Evolutionary conservation across 371 early-diverging fungal genomes (phyloP), one percentile per base, ranked within the genome.

Genomic region (Syncephalastrum racemosum): DNA sequence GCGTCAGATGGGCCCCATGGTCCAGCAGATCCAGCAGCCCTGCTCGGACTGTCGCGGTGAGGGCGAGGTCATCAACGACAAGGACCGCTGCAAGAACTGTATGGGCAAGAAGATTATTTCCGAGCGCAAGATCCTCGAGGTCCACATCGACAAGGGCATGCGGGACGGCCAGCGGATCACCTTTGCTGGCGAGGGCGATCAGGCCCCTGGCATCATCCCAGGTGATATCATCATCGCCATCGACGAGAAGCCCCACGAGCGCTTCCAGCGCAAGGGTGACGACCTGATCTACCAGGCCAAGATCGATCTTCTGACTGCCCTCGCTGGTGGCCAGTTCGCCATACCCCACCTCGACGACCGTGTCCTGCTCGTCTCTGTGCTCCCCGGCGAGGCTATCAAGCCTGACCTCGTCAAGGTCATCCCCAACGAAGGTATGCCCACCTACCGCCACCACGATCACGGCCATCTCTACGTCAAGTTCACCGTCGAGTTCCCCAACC

Each of bases 1-100:
- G 64, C 82, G 97, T 50, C 98, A 96, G 74, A 90, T 97, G 80
- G 98, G 98, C 24, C 96, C 96, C 47, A 96, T 97, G 92, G 86
- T 97, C 54, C 99, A 98, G 81, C 97, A 96, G 80, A 88, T 96
- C 75, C 97, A 97, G 73, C 90, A 93, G 70, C 85, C 91, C 42
- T 98, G 99, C 82, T 79, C 81, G 15, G 87, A 83, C 49, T 97
- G 97, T 80, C 81, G 83, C 48, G 98, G 95, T 52, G 86, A 85
- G 60, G 95, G 97, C 60, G 90, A 95, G 67, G 81, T 87, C 61
- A 94, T 97, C 60, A 81, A 83, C 63, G 85, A 89, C 54, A 91
- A 91, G 75, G 87, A 92, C 74, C 81, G 90, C 49, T 97, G 97
- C 87, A 88, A 82, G 64, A 67, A 72, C 53, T 98, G 99, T 80